Base-by-base conservation (phyloP, 1,284 basidiomycete species). In the Sporisorium exsertum region DNA sequence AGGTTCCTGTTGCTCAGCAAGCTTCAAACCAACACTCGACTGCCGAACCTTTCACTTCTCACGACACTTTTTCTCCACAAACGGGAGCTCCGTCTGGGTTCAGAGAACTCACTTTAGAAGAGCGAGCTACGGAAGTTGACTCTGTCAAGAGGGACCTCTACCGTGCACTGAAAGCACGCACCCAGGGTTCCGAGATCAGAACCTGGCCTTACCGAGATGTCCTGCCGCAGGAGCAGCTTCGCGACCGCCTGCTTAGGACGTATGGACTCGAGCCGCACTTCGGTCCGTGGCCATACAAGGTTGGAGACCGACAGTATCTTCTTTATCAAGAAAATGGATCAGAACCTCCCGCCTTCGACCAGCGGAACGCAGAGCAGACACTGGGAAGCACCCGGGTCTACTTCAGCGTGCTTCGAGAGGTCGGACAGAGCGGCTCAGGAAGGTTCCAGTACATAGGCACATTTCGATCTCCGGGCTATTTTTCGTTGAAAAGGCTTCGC, bases 381-480 rank as follows among this genome's bases (percentile, higher is more conserved):
- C 20, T 33, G n/a, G n/a, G 2, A 37, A n/a, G n/a, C 6, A 35
- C 29, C 3, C 33, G 50, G 1, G 50, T 52, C 8, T 52, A 35
- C 50, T 20, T 52, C 50, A 35, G 37, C 22, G 50, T 52, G 29
- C 20, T 52, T 4, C 50, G 50, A 35, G n/a, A 52, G 15, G 22
- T 35, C 12, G 50, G 32, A 15, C n/a, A 29, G 9, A 37, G 33
- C 4, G 50, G 20, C n/a, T 22, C 32, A 16, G 7, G 32, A 0
- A 2, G 16, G 12, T 52, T 22, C 18, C 50, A 37, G 20, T 52
- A 24, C 33, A 52, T 52, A 20, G 50, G 50, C 7, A 35, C 32
- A 1, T 52, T 52, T 10, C 50, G 22, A 35, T 20, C 20, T 5
- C 50, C 50, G n/a, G n/a, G n/a, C n/a, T n/a, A n/a, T n/a, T n/a